Evolutionary conservation across 129 eudicot species (phyloP).

Genomic region (Chrysanthemum makinoi): DNA sequence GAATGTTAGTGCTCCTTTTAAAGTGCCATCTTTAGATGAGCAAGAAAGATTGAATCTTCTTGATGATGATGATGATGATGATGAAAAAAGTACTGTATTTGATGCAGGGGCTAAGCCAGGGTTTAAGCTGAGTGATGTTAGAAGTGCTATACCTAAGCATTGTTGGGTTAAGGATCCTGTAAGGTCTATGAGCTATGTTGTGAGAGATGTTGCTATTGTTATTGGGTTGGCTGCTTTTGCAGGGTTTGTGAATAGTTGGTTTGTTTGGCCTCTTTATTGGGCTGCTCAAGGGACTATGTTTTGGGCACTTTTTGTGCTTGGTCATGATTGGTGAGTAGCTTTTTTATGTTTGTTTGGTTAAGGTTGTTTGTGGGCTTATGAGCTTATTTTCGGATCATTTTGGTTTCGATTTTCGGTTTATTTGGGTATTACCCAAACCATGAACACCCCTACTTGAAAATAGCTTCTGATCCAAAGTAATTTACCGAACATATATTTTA

Average conservation of each 20-base stretch:
- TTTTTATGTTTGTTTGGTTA: too few species aligned
- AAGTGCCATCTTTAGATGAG: conserved; percentile 33
- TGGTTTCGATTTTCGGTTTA: too few species aligned
- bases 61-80: conserved; percentile 6
- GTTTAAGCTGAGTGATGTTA: conserved; percentile 55
- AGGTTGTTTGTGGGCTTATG: too few species aligned
- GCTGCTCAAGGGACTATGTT: conserved; percentile 76
- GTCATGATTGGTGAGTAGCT: conserved; percentile 55
- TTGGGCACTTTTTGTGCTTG: conserved; percentile 76
- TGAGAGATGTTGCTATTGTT: conserved; percentile 57
- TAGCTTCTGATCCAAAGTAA: too few species aligned
- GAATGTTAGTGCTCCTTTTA: conserved; percentile 53
- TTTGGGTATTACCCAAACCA: too few species aligned
- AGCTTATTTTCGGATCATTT: too few species aligned
- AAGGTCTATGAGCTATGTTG: conserved; percentile 69
- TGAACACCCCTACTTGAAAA: too few species aligned
- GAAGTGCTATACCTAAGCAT: conserved; percentile 64
- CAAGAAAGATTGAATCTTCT: conserved; percentile 23
- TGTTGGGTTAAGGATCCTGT: conserved; percentile 68
- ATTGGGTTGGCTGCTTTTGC: conserved; percentile 51
- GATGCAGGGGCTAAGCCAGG: conserved; percentile 63
- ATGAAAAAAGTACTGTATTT: conserved; percentile 24
- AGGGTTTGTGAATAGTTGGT: conserved; percentile 43
- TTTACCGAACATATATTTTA: too few species aligned
- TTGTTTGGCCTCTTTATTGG: conserved; percentile 71